Percentiles rank a stretch among this genome's conserved stretches.
Evolutionary conservation across 2,329 filamentous ascomycete species (phyloP).

Genomic region (Graphilbum fragrans): DNA sequence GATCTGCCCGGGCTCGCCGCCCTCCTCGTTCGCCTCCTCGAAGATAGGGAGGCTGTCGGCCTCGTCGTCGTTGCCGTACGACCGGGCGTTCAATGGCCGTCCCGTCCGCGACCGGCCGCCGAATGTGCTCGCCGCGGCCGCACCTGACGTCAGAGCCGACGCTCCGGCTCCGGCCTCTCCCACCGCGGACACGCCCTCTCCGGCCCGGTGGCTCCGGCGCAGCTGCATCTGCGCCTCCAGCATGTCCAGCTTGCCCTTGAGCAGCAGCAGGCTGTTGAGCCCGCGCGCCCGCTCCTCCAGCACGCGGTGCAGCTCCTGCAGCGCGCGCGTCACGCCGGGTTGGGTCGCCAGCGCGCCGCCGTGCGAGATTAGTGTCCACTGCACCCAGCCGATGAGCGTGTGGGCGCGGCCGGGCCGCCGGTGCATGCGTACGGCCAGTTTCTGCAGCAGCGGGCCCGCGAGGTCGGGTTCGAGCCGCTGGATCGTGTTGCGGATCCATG

Average conservation of each 20-base stretch:
- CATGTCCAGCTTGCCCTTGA: slow-evolving; percentile 95
- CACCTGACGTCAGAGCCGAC: no score
- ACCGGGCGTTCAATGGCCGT: background rate
- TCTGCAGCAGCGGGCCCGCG: slow-evolving; percentile 65
- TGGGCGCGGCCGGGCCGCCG: slow-evolving; percentile 80
- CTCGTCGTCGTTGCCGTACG: slow-evolving; percentile 32
- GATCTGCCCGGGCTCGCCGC: slow-evolving; percentile 16
- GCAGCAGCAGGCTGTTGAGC: slow-evolving; percentile 66
- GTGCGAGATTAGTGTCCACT: slow-evolving; percentile 87
- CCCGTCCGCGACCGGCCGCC: background rate
- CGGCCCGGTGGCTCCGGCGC: slow-evolving; percentile 48
- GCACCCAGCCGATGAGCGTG: slow-evolving; percentile 86
- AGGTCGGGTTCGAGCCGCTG: slow-evolving; percentile 79
- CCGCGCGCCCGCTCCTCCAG: slow-evolving; percentile 77
- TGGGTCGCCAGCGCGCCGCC: slow-evolving; percentile 81
- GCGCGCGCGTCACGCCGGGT: slow-evolving; percentile 66
- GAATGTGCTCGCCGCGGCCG: no score
- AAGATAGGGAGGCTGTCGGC: slow-evolving; percentile 40
- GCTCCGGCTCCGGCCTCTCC: slow-evolving; percentile 11
- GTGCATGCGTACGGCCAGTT: slow-evolving; percentile 78
- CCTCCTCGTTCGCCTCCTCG: slow-evolving; percentile 8
- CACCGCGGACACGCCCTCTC: slow-evolving; percentile 13
- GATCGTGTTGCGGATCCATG: slow-evolving; percentile 76
- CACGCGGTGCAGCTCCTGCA: slow-evolving; percentile 72
- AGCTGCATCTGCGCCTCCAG: slow-evolving; percentile 80